Percentiles rank a stretch among this genome's conserved stretches.
Conservation (phyloP, 345 rosid genomes). For the Brassica nigra region DNA sequence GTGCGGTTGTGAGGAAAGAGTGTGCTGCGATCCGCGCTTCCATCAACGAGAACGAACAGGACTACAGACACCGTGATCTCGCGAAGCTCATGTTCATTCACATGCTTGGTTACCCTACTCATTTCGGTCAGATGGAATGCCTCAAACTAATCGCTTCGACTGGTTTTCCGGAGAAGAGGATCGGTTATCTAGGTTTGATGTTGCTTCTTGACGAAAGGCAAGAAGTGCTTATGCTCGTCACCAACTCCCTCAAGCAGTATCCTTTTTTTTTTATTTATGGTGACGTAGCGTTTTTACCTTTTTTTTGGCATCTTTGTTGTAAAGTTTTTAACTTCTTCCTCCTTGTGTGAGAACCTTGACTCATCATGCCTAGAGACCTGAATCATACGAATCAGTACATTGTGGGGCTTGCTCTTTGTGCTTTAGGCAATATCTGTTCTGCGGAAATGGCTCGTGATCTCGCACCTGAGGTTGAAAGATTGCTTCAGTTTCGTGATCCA, state of each 20-base stretch:
- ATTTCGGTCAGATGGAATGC: constrained; percentile 99
- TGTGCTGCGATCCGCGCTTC: constrained; percentile 93
- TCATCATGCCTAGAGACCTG: constrained; percentile 62
- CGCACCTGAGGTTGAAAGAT: constrained; percentile 95
- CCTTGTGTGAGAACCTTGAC: constrained; percentile 57
- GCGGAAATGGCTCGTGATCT: constrained; percentile 99
- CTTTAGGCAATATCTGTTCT: constrained; percentile 94
- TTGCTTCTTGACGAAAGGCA: constrained; percentile 98
- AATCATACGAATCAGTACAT: constrained; percentile 91
- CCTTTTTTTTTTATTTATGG: constrained; percentile 41
- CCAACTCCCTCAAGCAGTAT: constrained; percentile 98
- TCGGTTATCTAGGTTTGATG: constrained; percentile 95
- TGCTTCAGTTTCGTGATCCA: constrained; percentile 95
- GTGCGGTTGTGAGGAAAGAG: constrained; percentile 94
- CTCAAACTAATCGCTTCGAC: constrained; percentile 87
- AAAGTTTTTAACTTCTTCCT: no score
- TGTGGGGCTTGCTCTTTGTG: constrained; percentile 99
- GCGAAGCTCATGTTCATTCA: constrained; percentile 99
- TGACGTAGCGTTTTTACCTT: neutral
- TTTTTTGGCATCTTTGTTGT: neutral
- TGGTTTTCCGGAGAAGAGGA: constrained; percentile 98
- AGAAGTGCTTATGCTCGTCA: constrained; percentile 96
- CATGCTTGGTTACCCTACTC: constrained; percentile 99
- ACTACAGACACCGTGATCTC: constrained; percentile 84
- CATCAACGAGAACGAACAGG: constrained; percentile 84